These are phyloP conservation scores for Ceratocystis smalleyi DNA, from an alignment of 2,329 filamentous ascomycete genomes.

Conservation along the genomic window DNA sequence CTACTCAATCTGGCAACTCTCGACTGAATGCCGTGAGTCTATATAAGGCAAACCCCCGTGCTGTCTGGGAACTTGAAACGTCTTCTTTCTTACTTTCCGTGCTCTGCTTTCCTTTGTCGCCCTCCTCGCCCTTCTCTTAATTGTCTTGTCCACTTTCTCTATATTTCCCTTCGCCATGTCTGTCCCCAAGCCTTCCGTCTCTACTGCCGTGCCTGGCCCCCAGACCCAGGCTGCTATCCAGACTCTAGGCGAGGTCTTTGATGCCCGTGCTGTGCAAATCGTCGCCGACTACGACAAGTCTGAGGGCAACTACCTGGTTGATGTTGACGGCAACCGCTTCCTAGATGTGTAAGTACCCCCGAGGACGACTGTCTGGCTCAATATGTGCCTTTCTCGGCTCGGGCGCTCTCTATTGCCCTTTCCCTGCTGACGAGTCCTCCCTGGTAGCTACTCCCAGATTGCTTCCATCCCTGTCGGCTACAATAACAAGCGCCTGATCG, in stretches of 20 bases:
- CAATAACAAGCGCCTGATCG: constrained; percentile 65
- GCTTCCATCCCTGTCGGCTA: constrained; percentile 85
- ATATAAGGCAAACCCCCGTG: not conserved
- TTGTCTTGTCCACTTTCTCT: not conserved
- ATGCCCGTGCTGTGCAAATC: constrained; percentile 37
- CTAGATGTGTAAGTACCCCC: constrained; percentile 31
- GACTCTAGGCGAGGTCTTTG: constrained; percentile 34
- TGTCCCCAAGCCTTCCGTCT: constrained; percentile 23
- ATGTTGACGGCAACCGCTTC: constrained; percentile 35
- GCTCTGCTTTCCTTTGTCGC: not conserved
- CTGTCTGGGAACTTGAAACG: not conserved
- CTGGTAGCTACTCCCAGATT: constrained; percentile 66
- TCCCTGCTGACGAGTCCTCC: not conserved
- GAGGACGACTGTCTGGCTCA: not conserved
- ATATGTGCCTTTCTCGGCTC: not conserved
- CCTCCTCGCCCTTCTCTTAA: not conserved
- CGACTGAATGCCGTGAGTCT: not conserved
- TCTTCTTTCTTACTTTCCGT: not conserved
- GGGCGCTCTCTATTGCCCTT: not conserved
- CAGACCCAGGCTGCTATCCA: constrained; percentile 27
- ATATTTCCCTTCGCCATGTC: constrained; percentile 12
- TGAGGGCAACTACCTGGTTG: constrained; percentile 37
- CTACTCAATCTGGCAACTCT: not conserved
- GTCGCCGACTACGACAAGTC: constrained; percentile 38
- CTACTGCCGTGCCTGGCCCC: constrained; percentile 28